Conservation (phyloP, 305 asterid genomes). For the Fraxinus dipetala region DNA sequence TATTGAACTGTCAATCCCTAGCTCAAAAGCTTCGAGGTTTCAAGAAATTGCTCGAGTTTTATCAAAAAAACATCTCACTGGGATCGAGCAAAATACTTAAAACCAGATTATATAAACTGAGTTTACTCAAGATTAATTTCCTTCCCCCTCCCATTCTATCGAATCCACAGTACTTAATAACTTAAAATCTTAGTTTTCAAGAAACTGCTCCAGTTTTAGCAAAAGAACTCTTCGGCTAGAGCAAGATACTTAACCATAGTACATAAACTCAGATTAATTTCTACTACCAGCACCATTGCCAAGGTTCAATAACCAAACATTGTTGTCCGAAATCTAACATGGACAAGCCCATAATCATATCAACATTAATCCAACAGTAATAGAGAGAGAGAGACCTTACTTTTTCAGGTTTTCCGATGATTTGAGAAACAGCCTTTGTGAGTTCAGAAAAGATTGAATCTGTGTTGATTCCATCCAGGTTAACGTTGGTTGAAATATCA, state of each 20-base stretch:
- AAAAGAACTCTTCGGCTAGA: background rate
- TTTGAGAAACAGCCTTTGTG: conserved; percentile 57
- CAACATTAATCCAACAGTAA: background rate
- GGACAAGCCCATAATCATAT: background rate
- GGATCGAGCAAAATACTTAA: background rate
- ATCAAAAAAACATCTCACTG: background rate
- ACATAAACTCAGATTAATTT: background rate
- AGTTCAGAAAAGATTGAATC: conserved; percentile 57
- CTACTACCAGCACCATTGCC: background rate
- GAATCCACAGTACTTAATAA: background rate
- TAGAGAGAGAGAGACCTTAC: conserved; percentile 27
- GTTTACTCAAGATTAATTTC: background rate
- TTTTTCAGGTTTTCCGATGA: conserved; percentile 61
- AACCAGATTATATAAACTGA: background rate
- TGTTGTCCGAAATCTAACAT: background rate
- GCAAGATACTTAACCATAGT: background rate
- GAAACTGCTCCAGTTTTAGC: background rate
- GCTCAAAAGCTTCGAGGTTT: background rate
- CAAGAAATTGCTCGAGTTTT: background rate
- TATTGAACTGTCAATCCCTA: background rate
- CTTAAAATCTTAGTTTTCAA: background rate
- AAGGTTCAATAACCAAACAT: background rate
- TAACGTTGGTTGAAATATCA: conserved; percentile 72
- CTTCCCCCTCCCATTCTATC: background rate
- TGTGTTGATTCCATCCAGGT: conserved; percentile 52